Evolutionary conservation across 371 early-diverging fungal species (phyloP).

Genomic region (Mortierella sp.): DNA sequence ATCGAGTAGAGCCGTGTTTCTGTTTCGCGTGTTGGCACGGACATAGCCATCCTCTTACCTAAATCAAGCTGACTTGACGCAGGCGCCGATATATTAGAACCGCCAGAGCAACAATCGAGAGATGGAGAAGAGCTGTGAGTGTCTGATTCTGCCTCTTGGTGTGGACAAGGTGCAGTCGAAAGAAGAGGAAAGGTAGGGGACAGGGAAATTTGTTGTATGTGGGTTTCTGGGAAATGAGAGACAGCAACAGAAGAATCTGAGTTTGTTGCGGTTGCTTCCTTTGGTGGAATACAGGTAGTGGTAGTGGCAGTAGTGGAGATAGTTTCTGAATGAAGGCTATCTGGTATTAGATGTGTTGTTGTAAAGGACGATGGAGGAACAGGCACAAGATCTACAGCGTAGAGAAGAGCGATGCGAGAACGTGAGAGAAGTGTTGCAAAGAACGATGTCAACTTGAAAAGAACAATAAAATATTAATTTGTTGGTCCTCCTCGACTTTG

Average conservation of each 20-base stretch:
- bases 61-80: neutral
- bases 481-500: neutral
- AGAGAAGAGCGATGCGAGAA: neutral
- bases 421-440: conserved; percentile 1
- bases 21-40: neutral
- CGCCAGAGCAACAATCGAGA: neutral
- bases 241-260: neutral
- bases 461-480: neutral
- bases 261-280: neutral
- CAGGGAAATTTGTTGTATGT: neutral
- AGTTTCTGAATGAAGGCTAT: neutral
- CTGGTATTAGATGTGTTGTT: neutral
- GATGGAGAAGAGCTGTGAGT: neutral
- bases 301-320: neutral
- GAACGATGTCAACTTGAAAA: neutral
- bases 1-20: neutral
- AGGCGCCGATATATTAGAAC: neutral
- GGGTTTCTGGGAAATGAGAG: neutral
- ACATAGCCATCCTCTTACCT: neutral
- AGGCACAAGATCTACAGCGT: neutral
- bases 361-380: neutral
- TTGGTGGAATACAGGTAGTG: neutral
- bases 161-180: neutral
- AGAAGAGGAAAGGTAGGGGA: no score
- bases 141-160: conserved; percentile 1